Conservation (phyloP, 75 land plant genomes). For the Pinus albicaulis region DNA sequence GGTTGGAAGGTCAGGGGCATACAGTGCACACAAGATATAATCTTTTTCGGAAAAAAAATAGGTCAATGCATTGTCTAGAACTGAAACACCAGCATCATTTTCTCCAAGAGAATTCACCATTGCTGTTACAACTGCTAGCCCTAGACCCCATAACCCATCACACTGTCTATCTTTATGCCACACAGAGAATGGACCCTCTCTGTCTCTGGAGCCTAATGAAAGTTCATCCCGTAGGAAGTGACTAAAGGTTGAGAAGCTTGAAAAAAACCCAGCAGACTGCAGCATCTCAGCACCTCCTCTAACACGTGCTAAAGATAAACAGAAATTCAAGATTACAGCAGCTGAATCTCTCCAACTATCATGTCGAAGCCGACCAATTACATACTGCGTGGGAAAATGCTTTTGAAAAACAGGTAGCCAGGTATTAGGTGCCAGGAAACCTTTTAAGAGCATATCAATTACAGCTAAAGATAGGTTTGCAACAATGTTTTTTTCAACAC, state of each 20-base stretch:
- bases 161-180: constrained; percentile 29
- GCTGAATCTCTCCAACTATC: constrained; percentile 26
- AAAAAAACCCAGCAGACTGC: constrained; percentile 44
- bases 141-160: constrained; percentile 66
- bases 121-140: constrained; percentile 68
- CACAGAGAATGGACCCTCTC: constrained; percentile 20
- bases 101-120: constrained; percentile 58
- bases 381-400: constrained; percentile 46
- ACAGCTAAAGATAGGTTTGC: constrained; percentile 52
- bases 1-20: constrained; percentile 44
- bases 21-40: constrained; percentile 47
- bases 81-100: constrained; percentile 29
- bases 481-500: constrained; percentile 22
- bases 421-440: constrained; percentile 45
- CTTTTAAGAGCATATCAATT: constrained; percentile 55
- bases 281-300: constrained; percentile 89
- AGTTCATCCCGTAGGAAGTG: constrained; percentile 24
- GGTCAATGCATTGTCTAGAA: constrained; percentile 51
- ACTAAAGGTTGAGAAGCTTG: constrained; percentile 47
- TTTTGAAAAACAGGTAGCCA: constrained; percentile 79
- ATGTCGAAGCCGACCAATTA: constrained; percentile 39
- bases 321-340: constrained; percentile 57
- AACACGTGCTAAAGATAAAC: constrained; percentile 63
- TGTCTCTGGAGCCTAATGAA: constrained; percentile 14
- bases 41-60: constrained; percentile 64